phyloP scores from a whole-genome alignment of 2,329 filamentous ascomycete genomes.

The Cylindrodendrum hubeiense region DNA sequence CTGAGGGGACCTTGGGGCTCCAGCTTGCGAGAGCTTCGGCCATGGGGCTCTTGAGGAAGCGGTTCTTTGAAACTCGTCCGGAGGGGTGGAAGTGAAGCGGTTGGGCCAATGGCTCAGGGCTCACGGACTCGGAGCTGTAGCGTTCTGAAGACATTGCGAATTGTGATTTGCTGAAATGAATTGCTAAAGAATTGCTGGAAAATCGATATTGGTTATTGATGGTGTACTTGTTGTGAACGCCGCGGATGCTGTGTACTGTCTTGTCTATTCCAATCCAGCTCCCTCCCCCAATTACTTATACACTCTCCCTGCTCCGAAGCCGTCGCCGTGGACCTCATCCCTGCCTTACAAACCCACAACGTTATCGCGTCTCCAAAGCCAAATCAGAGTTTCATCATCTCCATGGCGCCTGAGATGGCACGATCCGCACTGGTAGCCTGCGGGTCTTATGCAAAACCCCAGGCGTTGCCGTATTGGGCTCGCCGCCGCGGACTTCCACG shows the following conservation, averaged over 20 bases:
- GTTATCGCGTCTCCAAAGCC: no score
- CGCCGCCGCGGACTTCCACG: slow-evolving; percentile 21
- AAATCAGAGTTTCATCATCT: neutral
- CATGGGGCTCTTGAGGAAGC: slow-evolving; percentile 77
- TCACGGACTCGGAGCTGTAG: slow-evolving; percentile 34
- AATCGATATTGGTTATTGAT: neutral
- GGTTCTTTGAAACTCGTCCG: slow-evolving; percentile 68
- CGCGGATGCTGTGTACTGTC: neutral
- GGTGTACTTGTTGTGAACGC: slow-evolving; percentile 1
- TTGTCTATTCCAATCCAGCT: neutral
- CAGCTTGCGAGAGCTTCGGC: slow-evolving; percentile 73
- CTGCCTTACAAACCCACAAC: neutral
- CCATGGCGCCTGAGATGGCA: neutral
- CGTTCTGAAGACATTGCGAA: slow-evolving; percentile 30
- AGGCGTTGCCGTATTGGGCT: neutral
- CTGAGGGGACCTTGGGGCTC: slow-evolving; percentile 63
- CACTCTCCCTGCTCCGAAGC: neutral
- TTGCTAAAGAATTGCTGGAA: neutral
- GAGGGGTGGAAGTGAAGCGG: slow-evolving; percentile 59
- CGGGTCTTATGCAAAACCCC: neutral
- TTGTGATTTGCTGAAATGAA: neutral
- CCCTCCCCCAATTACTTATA: slow-evolving; percentile 6
- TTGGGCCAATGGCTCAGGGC: slow-evolving; percentile 50
- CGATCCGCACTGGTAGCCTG: neutral
- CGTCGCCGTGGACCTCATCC: slow-evolving; percentile 7